Evolutionary conservation across 495 filamentous ascomycete species (phyloP), one percentile per base, ranked within the genome.

Genomic region (Neurospora sp.): DNA sequence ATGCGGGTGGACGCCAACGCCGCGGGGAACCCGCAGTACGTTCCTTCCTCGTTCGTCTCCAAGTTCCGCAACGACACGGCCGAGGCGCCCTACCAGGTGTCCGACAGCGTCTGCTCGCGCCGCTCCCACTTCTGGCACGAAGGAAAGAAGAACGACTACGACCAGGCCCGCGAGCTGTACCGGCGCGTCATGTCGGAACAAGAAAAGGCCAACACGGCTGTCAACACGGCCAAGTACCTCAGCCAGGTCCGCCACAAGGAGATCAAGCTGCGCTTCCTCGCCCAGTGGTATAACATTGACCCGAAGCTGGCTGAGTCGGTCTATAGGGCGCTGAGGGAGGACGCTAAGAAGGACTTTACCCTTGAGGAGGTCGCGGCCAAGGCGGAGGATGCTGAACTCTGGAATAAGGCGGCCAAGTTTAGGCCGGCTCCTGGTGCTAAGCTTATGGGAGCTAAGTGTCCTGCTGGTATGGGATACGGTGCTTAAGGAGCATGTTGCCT

Each of bases 51-150:
- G 76, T 89, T 89, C 80, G 76, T 74, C 12, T 76, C 85, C 77
- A 87, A 86, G 72, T 89, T 88, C 84, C 80, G 87, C 2, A 85
- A 86, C 0, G 88, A 90, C 73, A 76, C 79, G 1, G 86, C 86
- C 9, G 88, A 90, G 72, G 82, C 84, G 11, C 85, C 88, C 3
- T 89, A 86, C 74, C 73, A 74, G 6, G 84, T 88, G n/a, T 71
- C 79, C 31, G 85, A 89, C 78, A 84, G 81, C 62, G 77, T 87
- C 62, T 82, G 87, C 35, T 82, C 81, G 70, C 84, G 86, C 48
- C 89, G 89, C 77, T 82, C 82, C 69, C 86, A 89, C 76, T 88
- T 83, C 78, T 85, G 80, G 78, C 87, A 88, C 59, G 87, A 89
- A 73, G 87, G 84, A 23, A 86, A 87, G 74, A 79, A 79, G 70